Evolutionary conservation across 2,329 filamentous ascomycete species (phyloP), one percentile per base, ranked within the genome.

Genomic region (Herpotrichia juniperi): DNA sequence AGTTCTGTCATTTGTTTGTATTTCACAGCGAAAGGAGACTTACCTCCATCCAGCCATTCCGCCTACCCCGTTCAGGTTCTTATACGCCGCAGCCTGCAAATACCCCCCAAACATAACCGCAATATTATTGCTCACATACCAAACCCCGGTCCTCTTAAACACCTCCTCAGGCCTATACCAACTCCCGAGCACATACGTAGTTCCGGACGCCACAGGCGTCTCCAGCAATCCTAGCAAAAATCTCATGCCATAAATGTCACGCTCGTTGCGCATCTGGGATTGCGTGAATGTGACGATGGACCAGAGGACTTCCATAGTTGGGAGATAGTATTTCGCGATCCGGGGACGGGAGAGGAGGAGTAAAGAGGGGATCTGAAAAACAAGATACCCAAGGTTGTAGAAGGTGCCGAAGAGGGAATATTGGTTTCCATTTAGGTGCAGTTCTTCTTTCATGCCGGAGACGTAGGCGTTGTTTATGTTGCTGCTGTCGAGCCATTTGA

Each of bases 91-190:
- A 0, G 82, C 78, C 68, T 83, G 81, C 0, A 85, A 72, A 51
- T 83, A 84, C 1, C 82, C 82, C n/a, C 79, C 81, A 42, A 84
- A 79, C 78, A 85, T 83, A n/a, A 74, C 71, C 0, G 80, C 82
- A 0, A 83, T 72, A 4, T 78, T 79, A 8, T 81, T 79, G 22
- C 78, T 80, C 0, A 81, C 76, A 47, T 78, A 83, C 71, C 82
- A 84, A 11, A 82, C 76, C 0, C 80, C 80, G 2, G 81, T 80
- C 2, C 83, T 76, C 58, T 84, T 85, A 48, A 80, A 83, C 0
- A 78, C 71, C 46, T 79, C 77, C 17, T 76, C 71, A 1, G 74
- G 74, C 2, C 71, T 66, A 51, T 79, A 79, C 76, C 76, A 79
- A 5, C 61, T 67, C 7, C 69, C 71, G 6, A 75, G 61, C 11